Evolutionary conservation across 768 basidiomycete genomes (phyloP).

Genomic region (Boletus sp.): DNA sequence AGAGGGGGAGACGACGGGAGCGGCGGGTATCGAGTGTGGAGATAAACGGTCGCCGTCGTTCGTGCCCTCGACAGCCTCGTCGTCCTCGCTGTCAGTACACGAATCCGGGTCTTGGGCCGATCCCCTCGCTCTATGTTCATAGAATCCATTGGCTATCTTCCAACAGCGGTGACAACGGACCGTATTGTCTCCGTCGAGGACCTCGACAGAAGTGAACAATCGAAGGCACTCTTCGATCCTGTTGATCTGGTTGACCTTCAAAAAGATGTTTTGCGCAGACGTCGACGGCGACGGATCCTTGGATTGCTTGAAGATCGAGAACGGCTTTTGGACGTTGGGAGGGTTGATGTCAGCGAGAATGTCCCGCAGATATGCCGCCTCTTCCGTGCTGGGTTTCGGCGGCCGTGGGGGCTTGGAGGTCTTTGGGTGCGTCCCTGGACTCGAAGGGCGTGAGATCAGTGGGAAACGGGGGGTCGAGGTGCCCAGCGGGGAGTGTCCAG

Average conservation of each 20-base stretch:
- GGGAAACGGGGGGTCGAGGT: conserved; percentile 22
- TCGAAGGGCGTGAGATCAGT: conserved; percentile 29
- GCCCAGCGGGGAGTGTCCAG: conserved; percentile 18
- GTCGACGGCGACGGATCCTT: conserved; percentile 22
- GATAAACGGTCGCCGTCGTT: conserved; percentile 16
- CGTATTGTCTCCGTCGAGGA: conserved; percentile 90
- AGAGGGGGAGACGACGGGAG: conserved; percentile 13
- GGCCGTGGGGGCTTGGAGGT: conserved; percentile 42
- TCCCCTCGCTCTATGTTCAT: conserved; percentile 33
- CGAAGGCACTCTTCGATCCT: conserved; percentile 69
- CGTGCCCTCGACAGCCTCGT: conserved; percentile 23
- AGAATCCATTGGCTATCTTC: conserved; percentile 79
- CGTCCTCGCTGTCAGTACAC: conserved; percentile 34
- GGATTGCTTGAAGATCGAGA: conserved; percentile 48
- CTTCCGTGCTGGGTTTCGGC: conserved; percentile 54
- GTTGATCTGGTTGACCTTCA: conserved; percentile 29
- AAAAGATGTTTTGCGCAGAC: conserved; percentile 25
- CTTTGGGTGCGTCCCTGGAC: conserved; percentile 36
- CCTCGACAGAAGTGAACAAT: conserved; percentile 91
- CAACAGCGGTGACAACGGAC: conserved; percentile 94
- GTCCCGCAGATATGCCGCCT: conserved; percentile 64
- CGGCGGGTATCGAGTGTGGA: conserved; percentile 28
- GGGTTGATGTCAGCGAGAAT: conserved; percentile 64
- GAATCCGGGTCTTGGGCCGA: conserved; percentile 27
- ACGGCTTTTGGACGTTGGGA: conserved; percentile 41